phyloP scores from a whole-genome alignment of 2,329 filamentous ascomycete genomes.

The Gnomoniopsis smithogilvyi region DNA sequence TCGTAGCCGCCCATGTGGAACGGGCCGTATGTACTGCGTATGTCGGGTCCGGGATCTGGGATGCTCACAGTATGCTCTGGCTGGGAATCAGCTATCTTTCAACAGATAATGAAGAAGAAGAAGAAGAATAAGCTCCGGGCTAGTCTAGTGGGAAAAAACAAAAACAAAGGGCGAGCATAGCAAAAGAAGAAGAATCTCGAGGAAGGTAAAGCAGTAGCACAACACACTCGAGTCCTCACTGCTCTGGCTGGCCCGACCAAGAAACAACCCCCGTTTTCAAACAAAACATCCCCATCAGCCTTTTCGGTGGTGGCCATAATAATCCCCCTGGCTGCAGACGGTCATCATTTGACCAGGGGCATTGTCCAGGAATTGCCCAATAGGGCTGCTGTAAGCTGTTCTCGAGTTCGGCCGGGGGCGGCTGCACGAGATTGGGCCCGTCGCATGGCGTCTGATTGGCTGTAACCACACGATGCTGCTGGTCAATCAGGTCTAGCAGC shows the following conservation, averaged over 20 bases:
- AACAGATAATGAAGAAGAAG: neutral
- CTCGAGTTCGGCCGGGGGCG: neutral
- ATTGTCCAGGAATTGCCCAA: conserved; percentile 12
- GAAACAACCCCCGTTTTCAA: conserved; percentile 14
- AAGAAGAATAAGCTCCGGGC: neutral
- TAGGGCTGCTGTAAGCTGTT: conserved; percentile 5
- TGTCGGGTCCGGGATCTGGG: conserved; percentile 7
- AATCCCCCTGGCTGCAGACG: neutral
- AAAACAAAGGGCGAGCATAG: conserved; percentile 1
- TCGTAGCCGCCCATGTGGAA: conserved; percentile 17
- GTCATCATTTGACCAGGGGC: conserved; percentile 1
- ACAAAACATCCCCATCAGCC: conserved; percentile 13
- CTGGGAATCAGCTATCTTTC: neutral
- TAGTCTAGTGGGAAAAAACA: neutral
- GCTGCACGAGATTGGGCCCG: conserved; percentile 17
- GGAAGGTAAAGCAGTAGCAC: neutral
- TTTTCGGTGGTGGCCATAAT: conserved; percentile 2
- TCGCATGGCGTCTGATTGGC: conserved; percentile 16
- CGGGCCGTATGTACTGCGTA: neutral
- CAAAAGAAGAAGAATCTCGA: conserved; percentile 1
- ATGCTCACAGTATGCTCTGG: neutral
- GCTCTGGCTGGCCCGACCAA: neutral
- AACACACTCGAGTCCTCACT: neutral
- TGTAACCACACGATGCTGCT: conserved; percentile 4
- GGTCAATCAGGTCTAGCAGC: conserved; percentile 14